These are phyloP conservation scores for Paramyrothecium roridum DNA, from an alignment of 2,329 filamentous ascomycete species.

Conservation along the genomic window DNA sequence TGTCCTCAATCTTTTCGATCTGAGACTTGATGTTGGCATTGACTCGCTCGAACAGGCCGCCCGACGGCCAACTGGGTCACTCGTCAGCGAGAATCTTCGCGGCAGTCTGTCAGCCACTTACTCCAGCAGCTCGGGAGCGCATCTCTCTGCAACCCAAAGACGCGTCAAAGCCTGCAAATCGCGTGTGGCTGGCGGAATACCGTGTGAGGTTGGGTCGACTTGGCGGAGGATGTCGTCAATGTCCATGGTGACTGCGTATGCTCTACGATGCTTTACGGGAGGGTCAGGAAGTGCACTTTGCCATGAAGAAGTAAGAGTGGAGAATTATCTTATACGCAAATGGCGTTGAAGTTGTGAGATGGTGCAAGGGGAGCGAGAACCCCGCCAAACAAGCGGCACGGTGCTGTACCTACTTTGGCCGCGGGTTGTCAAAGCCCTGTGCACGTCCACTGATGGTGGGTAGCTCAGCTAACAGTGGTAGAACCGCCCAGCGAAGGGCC, in stretches of 20 bases:
- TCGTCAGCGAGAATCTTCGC: neutral
- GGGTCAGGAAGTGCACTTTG: neutral
- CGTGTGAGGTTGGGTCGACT: slow-evolving; percentile 59
- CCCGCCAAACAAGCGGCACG: too few relatives aligned
- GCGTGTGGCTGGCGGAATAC: slow-evolving; percentile 56
- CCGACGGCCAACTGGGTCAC: slow-evolving; percentile 56
- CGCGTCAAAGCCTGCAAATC: slow-evolving; percentile 89
- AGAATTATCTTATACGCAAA: too few relatives aligned
- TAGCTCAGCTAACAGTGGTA: too few relatives aligned
- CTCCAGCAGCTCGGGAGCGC: slow-evolving; percentile 81
- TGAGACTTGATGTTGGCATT: slow-evolving; percentile 68
- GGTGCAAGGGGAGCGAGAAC: neutral
- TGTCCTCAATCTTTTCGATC: slow-evolving; percentile 69
- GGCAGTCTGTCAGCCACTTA: slow-evolving; percentile 41
- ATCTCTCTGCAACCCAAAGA: slow-evolving; percentile 89
- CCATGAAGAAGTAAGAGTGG: neutral
- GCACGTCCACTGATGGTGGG: too few relatives aligned
- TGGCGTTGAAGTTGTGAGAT: neutral
- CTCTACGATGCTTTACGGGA: neutral
- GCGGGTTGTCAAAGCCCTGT: too few relatives aligned
- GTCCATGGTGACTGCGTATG: slow-evolving; percentile 51
- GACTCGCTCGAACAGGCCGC: slow-evolving; percentile 76
- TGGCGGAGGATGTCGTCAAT: slow-evolving; percentile 78
- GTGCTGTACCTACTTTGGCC: too few relatives aligned
- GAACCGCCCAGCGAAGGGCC: too few relatives aligned